Base-by-base conservation (phyloP, 768 basidiomycete genomes). In the Boletellus ananas region DNA sequence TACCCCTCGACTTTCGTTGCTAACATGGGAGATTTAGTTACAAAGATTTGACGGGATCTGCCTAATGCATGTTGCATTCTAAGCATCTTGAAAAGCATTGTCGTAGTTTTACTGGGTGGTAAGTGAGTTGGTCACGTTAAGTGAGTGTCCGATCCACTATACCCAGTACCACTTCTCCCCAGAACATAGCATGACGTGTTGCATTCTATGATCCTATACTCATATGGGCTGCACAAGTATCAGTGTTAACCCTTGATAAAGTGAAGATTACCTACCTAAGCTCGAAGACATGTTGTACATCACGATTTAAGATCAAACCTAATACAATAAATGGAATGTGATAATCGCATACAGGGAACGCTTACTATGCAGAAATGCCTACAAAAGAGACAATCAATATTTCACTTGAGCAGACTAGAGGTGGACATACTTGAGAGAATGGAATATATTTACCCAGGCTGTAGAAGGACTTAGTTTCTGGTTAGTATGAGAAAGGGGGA, bases 151-250 rank as follows among this genome's bases (percentile, higher is more conserved):
- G 1, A 35, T 36, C n/a, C 46, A 74, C 12, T 37, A 14, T 56
- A 85, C 86, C 86, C 87, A 0, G 87, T 88, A 3, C 87, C 87
- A 58, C 85, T 87, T 20, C 87, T 72, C 0, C 86, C 84, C 8
- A 85, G 62, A 27, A 87, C 83, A 60, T 80, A 85, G 54, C 81
- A 85, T 0, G 84, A 84, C 5, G 74, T 68, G 0, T 70, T 68
- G 56, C 85, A 77, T 38, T 85, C 77, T n/a, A 84, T 75, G 11
- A 87, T 83, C 54, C 67, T 70, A 56, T 74, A 74, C 57, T 86
- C 81, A 39, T 74, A 68, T 0, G 75, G 58, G 5, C 74, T 76
- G 46, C 63, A 34, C 6, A 14, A 6, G 23, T 25, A 25, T 25
- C 4, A 25, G 23, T 25, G 23, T 6, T 25, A 25, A 25, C 7